Base-by-base conservation (phyloP, 768 basidiomycete species). In the Paxillus ammoniavirescens region DNA sequence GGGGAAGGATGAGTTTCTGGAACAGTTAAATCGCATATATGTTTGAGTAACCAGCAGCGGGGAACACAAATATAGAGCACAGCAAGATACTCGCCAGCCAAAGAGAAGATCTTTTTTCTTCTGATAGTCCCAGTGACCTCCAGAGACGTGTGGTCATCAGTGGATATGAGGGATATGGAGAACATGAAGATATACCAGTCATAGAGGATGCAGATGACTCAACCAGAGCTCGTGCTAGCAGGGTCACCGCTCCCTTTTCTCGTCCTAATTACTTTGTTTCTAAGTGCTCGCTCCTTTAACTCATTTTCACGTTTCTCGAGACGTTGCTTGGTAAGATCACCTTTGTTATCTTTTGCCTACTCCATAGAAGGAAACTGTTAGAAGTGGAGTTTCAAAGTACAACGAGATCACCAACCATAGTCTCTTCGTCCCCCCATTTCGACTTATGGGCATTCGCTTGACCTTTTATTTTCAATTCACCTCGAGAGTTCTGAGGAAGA, bases 261-360 rank as follows among this genome's bases (percentile, higher is more conserved):
- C 30, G 86, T 87, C 64, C 86, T 77, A 49, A 84, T 77, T 43
- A 93, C 91, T 65, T 93, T 93, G 64, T 92, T 91, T 63, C 91
- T 80, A 65, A 93, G 68, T 13, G 90, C 89, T 65, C 74, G 82
- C 61, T 93, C 91, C 66, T 91, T 92, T 55, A 92, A 65, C 63
- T 93, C 91, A 57, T 80, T 91, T 64, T 93, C 91, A 53, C 86
- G 71, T 59, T 74, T 81, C 61, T 83, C 82, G 42, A 93, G 72
- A 35, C 89, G 89, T 21, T 64, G 63, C 49, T 62, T 73, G 12
- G 54, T 35, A 35, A 13, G 12, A 35, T 35, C 44, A 13, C 46
- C 38, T 1, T 41, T 54, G 52, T 47, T 15, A 54, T 54, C 44
- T 43, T 42, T 55, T n/a, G 30, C 58, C 66, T 65, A 58, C 60